Evolutionary conservation across 2,329 filamentous ascomycete species (phyloP).

Genomic region (Monosporascus sp.): DNA sequence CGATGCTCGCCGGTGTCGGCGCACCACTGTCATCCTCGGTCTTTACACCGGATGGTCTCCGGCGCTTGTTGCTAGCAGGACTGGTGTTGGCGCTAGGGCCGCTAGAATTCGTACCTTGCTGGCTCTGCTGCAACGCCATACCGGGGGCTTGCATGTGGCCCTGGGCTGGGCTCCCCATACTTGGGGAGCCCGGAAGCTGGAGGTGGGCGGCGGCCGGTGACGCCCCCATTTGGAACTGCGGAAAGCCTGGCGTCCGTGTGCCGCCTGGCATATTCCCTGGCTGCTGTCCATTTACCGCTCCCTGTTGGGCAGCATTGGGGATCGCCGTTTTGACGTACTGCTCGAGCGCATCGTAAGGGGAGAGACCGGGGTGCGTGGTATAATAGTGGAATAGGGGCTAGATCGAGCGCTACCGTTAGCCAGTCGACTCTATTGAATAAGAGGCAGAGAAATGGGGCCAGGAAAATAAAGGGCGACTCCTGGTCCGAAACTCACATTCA

Average conservation of each 20-base stretch:
- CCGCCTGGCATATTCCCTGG: conserved; percentile 36
- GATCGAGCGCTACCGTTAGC: conserved; percentile 5
- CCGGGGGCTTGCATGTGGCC: conserved; percentile 59
- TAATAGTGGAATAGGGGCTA: conserved; percentile 53
- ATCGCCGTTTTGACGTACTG: conserved; percentile 51
- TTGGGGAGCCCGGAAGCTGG: conserved; percentile 57
- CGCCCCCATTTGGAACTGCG: conserved; percentile 53
- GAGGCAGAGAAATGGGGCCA: neutral
- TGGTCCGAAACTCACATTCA: conserved; percentile 38
- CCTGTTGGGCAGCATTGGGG: conserved; percentile 30
- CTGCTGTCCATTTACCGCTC: conserved; percentile 42
- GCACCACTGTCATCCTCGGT: conserved; percentile 49
- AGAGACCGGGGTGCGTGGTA: conserved; percentile 47
- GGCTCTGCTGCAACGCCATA: conserved; percentile 64
- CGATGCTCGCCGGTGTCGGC: conserved; percentile 40
- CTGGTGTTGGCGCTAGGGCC: conserved; percentile 64
- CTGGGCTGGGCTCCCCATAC: conserved; percentile 55
- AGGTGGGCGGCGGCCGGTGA: conserved; percentile 57
- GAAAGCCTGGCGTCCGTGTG: conserved; percentile 50
- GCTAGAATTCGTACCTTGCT: conserved; percentile 62
- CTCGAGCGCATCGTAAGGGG: conserved; percentile 55
- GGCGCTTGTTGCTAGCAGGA: conserved; percentile 54
- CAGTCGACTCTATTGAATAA: neutral
- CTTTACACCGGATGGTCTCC: conserved; percentile 54
- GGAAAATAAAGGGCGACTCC: neutral